Evolutionary conservation across 2,329 filamentous ascomycete genomes (phyloP), one percentile per base, ranked within the genome.

Genomic region (Phoma sp.): DNA sequence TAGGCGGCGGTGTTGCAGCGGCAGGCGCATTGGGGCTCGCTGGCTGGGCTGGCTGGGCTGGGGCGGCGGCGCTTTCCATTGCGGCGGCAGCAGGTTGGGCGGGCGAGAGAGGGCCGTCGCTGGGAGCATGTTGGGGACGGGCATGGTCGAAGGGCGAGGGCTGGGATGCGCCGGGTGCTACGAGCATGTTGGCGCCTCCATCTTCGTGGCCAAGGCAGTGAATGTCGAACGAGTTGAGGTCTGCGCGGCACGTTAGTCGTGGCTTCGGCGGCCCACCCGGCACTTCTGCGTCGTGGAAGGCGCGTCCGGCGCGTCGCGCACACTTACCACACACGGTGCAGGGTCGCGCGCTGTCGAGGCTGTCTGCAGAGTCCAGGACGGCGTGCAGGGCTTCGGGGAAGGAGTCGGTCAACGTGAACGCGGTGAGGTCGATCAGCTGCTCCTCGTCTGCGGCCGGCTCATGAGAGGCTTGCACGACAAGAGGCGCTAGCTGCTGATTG

Each of bases 181-280:
- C 64, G 58, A 67, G 61, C 70, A 72, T 74, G 62, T 60, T 68
- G 69, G 58, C 61, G 67, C 46, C 58, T 66, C 64, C 69, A 71
- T 73, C 27, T 63, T 69, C 58, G 53, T 56, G n/a, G 32, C 36
- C 4, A 38, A 40, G 29, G 51, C 22, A 13, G 43, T 53, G 40
- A 31, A 33, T 22, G 32, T 27, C 39, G 40, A 46, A 27, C 25
- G 37, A 6, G 46, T 22, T 43, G 46, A 32, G 41, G 41, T 55
- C 52, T 55, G 52, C 52, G 46, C 52, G 24, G 46, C 46, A 55
- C 52, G 38, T 51, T 50, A 51, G 46, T 43, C 39, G 35, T 50
- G 22, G 36, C 45, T 50, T 31, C 52, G 52, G 52, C 52, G 40
- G 46, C 46, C 40, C 41, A 25, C 41, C 40, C 52, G 52, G 46